Evolutionary conservation across 805 yeast genomes (phyloP).

Genomic region (Priceomyces haplophilus): DNA sequence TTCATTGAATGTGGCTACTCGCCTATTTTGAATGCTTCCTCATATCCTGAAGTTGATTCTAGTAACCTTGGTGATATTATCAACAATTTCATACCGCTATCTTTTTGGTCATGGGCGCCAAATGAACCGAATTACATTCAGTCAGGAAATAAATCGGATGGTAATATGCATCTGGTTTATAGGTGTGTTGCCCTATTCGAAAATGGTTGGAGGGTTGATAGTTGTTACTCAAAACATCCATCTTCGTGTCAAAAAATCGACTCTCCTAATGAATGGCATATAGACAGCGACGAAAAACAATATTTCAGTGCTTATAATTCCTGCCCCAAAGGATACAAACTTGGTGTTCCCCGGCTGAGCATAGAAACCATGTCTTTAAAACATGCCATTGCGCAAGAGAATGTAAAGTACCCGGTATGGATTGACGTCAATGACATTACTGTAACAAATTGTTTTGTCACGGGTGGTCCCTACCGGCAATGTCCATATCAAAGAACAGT

Average conservation of each 20-base stretch:
- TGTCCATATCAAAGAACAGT: conserved; percentile 74
- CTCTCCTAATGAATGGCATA: conserved; percentile 42
- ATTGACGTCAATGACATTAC: conserved; percentile 77
- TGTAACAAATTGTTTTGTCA: conserved; percentile 75
- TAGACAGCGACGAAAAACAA: conserved; percentile 22
- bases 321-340: conserved; percentile 35
- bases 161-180: conserved; percentile 12
- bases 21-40: conserved; percentile 51
- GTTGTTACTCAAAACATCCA: conserved; percentile 56
- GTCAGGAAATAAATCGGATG: neutral
- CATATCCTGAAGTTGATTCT: conserved; percentile 12
- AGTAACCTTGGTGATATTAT: conserved; percentile 25
- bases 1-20: conserved; percentile 58
- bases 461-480: conserved; percentile 70
- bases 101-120: conserved; percentile 75
- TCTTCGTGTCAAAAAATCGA: conserved; percentile 54
- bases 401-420: conserved; percentile 54
- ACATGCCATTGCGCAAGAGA: conserved; percentile 24
- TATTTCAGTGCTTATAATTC: conserved; percentile 45
- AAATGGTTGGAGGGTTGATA: conserved; percentile 60
- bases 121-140: conserved; percentile 43
- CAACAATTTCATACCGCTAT: conserved; percentile 24
- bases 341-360: conserved; percentile 35
- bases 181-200: conserved; percentile 40
- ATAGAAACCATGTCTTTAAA: conserved; percentile 30